These are phyloP conservation scores for Heterobasidion parviporum DNA, from an alignment of 1,284 basidiomycete genomes.

Conservation along the genomic window DNA sequence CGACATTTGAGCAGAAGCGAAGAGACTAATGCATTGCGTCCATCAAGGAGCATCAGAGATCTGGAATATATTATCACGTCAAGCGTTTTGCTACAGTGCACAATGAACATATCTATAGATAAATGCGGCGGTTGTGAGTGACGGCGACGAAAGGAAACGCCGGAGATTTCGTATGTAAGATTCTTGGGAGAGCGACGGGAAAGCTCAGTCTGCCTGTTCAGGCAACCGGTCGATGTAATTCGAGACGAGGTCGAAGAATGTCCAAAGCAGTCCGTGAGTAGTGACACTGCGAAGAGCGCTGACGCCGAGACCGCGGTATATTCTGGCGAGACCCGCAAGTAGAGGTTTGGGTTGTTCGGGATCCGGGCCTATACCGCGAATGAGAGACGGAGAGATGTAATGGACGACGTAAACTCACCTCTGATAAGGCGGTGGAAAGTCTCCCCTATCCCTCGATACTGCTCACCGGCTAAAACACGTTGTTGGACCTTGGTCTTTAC, in stretches of 20 bases:
- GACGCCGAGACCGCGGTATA: conserved; percentile 82
- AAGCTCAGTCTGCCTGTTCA: no score
- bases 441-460: conserved; percentile 57
- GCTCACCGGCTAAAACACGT: conserved; percentile 73
- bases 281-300: conserved; percentile 77
- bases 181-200: no score
- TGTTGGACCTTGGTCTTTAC: conserved; percentile 93
- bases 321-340: conserved; percentile 58
- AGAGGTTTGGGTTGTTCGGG: conserved; percentile 63
- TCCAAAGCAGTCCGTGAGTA: conserved; percentile 79
- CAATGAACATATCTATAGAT: conserved; percentile 10
- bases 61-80: conserved; percentile 2
- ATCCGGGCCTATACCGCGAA: conserved; percentile 52
- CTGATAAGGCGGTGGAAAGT: conserved; percentile 72
- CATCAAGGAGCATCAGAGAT: no score
- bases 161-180: no score
- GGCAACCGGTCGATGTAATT: conserved; percentile 70
- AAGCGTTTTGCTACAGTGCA: conserved; percentile 10
- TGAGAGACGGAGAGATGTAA: background rate
- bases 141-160: background rate
- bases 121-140: conserved; percentile 4
- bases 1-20: no score
- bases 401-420: conserved; percentile 32
- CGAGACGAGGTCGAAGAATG: conserved; percentile 70
- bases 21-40: no score